A percentile compares a stretch with the other conserved stretches of the same genome.
These are phyloP conservation scores for Acacia crassicarpa DNA, from an alignment of 306 rosid species.

Conservation along the genomic window DNA sequence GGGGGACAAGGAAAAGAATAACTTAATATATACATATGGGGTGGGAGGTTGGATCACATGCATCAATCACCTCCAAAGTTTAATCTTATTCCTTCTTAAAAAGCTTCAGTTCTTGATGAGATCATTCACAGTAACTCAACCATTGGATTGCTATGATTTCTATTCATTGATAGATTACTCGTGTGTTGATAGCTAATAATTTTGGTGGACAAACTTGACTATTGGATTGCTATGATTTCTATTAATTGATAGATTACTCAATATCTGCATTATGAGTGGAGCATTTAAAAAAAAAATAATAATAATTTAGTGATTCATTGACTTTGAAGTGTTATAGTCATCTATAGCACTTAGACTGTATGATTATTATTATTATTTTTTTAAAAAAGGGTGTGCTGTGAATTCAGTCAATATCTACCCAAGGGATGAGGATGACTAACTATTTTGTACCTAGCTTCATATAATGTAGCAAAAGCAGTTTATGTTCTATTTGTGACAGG, in stretches of 20 bases:
- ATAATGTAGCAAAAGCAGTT: background rate
- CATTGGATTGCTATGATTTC: background rate
- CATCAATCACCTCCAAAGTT: background rate
- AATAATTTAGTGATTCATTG: no score
- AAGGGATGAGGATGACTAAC: background rate
- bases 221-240: background rate
- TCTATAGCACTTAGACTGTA: background rate
- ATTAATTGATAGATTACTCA: background rate
- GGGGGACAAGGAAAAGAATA: background rate
- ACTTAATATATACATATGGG: background rate
- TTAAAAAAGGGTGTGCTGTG: background rate
- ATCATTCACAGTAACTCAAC: background rate
- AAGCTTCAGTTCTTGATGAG: conserved; percentile 10
- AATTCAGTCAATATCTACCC: background rate
- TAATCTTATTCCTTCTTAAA: background rate
- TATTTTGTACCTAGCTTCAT: background rate
- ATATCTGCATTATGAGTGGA: background rate
- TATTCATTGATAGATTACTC: background rate
- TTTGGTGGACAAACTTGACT: background rate
- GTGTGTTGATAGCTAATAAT: background rate
- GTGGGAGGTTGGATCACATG: background rate
- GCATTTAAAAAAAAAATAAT: no score
- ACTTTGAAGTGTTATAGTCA: background rate
- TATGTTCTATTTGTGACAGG: background rate
- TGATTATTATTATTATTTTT: background rate